Evolutionary conservation across 1,284 basidiomycete genomes (phyloP).

Genomic region (Erythrobasidium hasegawianum): DNA sequence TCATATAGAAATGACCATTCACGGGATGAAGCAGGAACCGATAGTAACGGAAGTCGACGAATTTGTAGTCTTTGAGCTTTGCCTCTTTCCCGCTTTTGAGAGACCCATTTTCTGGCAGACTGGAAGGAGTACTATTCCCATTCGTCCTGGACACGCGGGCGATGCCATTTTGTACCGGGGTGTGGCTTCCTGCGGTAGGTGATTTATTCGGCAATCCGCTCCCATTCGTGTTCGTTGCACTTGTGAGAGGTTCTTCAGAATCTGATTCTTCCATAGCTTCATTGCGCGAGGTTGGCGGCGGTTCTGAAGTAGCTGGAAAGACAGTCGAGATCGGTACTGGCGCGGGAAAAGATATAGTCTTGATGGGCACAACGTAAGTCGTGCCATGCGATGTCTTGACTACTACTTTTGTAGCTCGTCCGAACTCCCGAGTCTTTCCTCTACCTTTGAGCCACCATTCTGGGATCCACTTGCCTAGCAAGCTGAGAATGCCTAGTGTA

Average conservation of each 20-base stretch:
- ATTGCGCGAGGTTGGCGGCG: constrained; percentile 32
- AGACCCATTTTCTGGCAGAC: neutral
- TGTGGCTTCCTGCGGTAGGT: constrained; percentile 46
- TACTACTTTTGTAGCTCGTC: constrained; percentile 69
- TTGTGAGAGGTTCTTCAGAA: constrained; percentile 18
- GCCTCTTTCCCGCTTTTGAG: constrained; percentile 28
- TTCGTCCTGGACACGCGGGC: neutral
- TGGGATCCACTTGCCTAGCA: constrained; percentile 92
- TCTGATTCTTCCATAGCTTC: constrained; percentile 31
- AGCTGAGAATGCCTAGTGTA: constrained; percentile 69
- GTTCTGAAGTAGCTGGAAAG: constrained; percentile 55
- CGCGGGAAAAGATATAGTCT: constrained; percentile 67
- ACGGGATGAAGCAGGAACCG: constrained; percentile 83
- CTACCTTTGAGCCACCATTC: constrained; percentile 81
- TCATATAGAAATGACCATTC: constrained; percentile 75
- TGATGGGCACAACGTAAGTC: constrained; percentile 69
- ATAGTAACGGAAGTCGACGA: constrained; percentile 70
- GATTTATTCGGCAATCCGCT: constrained; percentile 49
- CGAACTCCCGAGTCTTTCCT: constrained; percentile 78
- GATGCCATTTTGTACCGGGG: constrained; percentile 2
- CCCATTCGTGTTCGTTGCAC: constrained; percentile 46
- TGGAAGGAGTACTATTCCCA: neutral
- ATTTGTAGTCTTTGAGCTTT: constrained; percentile 47
- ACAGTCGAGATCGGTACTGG: constrained; percentile 63
- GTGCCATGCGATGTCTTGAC: constrained; percentile 86